Conservation (phyloP, 768 basidiomycete species). For the Thelephora ganbajun region DNA sequence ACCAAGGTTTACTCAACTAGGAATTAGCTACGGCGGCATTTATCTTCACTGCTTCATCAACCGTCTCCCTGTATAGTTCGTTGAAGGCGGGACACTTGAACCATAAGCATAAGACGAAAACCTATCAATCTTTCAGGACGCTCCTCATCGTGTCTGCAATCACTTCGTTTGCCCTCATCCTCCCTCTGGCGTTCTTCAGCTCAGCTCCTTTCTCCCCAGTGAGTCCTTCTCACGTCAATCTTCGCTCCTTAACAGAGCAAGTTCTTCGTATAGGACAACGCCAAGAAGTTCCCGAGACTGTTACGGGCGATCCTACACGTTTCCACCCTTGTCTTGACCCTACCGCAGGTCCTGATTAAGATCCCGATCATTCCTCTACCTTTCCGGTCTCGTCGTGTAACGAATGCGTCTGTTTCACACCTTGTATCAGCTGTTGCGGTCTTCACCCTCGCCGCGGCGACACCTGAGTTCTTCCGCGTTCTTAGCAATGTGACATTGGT, state of each 20-base stretch:
- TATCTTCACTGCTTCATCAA: conserved; percentile 49
- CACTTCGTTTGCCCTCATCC: conserved; percentile 32
- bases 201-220: conserved; percentile 30
- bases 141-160: conserved; percentile 37
- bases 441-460: conserved; percentile 31
- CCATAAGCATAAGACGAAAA: conserved; percentile 26
- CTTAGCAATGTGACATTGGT: conserved; percentile 37
- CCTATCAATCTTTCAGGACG: conserved; percentile 41
- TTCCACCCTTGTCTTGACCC: conserved; percentile 38
- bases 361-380: conserved; percentile 39
- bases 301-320: conserved; percentile 29
- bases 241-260: conserved; percentile 8
- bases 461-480: conserved; percentile 22
- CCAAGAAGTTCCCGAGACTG: conserved; percentile 11
- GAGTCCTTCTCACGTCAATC: conserved; percentile 14
- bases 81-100: conserved; percentile 30
- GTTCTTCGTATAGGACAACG: conserved; percentile 2
- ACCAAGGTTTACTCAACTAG: neutral
- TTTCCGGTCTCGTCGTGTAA: conserved; percentile 22
- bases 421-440: conserved; percentile 26
- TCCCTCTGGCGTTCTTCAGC: conserved; percentile 45
- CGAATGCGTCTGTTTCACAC: conserved; percentile 33
- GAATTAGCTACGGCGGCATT: conserved; percentile 43
- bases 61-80: conserved; percentile 52
- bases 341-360: conserved; percentile 46